Evolutionary conservation across 139 green algal genomes (phyloP).

Genomic region (Chlamydomonas schloesseri): DNA sequence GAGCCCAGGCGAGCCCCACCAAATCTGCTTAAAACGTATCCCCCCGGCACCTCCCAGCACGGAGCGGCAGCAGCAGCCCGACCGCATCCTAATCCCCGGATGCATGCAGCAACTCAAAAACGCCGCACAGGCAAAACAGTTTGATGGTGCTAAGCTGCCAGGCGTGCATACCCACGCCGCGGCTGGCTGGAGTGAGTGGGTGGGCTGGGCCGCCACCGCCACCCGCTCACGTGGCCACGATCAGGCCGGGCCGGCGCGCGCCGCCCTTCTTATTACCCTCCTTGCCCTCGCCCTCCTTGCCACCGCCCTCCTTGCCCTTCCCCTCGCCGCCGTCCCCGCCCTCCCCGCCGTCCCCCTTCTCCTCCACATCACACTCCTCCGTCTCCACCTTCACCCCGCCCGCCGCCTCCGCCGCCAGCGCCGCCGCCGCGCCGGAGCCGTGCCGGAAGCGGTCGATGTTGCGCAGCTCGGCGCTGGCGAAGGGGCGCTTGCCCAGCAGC

Average conservation of each 20-base stretch:
- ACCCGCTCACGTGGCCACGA: slow-evolving; percentile 18
- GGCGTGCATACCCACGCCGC: too few species aligned
- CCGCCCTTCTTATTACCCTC: slow-evolving; percentile 17
- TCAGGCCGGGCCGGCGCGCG: background rate
- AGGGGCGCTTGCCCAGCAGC: slow-evolving; percentile 95
- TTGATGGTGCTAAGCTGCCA: too few species aligned
- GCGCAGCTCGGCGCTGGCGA: slow-evolving; percentile 80
- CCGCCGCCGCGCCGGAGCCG: background rate
- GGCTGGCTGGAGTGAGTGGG: too few species aligned
- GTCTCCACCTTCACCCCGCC: background rate
- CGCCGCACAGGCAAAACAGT: too few species aligned
- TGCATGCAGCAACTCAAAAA: too few species aligned
- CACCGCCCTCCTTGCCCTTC: background rate
- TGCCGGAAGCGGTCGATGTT: slow-evolving; percentile 97
- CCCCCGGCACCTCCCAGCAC: too few species aligned
- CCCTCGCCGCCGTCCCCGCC: background rate
- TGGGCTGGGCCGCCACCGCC: too few species aligned
- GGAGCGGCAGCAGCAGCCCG: too few species aligned
- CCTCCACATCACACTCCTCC: background rate
- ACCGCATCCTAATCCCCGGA: too few species aligned
- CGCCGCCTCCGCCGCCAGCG: too few species aligned
- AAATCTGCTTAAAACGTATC: too few species aligned
- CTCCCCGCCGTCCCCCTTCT: background rate
- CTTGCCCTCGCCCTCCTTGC: background rate
- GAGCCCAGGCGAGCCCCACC: too few species aligned